phyloP scores from a whole-genome alignment of 306 rosid species.

The Citrullus mucosospermus region DNA sequence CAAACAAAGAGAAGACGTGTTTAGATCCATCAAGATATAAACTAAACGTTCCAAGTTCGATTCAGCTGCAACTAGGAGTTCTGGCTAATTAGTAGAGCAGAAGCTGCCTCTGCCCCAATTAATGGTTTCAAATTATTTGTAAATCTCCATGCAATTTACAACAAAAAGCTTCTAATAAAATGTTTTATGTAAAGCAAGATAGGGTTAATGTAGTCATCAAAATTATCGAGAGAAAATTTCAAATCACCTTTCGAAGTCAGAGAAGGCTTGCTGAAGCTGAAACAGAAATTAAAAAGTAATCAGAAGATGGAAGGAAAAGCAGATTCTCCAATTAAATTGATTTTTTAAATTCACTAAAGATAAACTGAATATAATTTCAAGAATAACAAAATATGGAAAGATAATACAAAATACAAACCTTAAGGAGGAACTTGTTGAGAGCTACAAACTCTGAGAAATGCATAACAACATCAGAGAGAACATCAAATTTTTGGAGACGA shows the following conservation, averaged over 20 bases:
- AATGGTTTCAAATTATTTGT: background rate
- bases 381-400: background rate
- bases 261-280: slow-evolving; percentile 85
- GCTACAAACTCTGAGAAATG: slow-evolving; percentile 55
- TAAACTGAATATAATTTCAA: background rate
- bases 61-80: background rate
- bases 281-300: slow-evolving; percentile 2
- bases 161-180: background rate
- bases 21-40: background rate
- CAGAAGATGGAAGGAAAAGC: background rate
- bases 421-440: slow-evolving; percentile 73
- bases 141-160: background rate
- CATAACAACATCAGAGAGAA: slow-evolving; percentile 2
- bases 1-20: slow-evolving; percentile 5
- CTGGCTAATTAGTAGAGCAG: background rate
- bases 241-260: slow-evolving; percentile 62
- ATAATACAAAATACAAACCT: slow-evolving; percentile 28
- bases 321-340: background rate
- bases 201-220: background rate
- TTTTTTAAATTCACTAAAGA: background rate
- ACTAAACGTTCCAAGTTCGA: background rate
- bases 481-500: background rate
- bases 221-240: background rate
- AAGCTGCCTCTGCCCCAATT: background rate
- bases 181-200: background rate